Conservation (phyloP, 2,329 filamentous ascomycete species). For the Colletotrichum sp. region DNA sequence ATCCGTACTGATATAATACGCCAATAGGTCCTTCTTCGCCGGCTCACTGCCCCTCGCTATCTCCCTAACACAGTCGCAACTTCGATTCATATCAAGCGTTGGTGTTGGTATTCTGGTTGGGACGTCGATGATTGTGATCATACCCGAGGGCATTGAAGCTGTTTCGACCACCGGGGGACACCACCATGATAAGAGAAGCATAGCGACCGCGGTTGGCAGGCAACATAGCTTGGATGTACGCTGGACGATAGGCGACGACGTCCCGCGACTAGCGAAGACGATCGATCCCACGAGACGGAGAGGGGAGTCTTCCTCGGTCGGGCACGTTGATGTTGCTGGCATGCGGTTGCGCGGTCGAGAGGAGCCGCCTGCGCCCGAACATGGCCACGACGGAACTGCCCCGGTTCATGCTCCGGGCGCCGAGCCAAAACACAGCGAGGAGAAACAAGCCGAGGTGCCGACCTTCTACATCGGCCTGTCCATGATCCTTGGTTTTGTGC, state of each 20-base stretch:
- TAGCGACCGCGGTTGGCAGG: neutral
- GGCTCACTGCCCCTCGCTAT: constrained; percentile 91
- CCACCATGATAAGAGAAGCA: constrained; percentile 10
- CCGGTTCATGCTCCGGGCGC: constrained; percentile 31
- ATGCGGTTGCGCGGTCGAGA: neutral
- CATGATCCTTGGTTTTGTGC: constrained; percentile 84
- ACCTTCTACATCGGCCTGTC: constrained; percentile 85
- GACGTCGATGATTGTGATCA: constrained; percentile 95
- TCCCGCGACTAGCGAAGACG: neutral
- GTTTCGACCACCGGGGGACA: constrained; percentile 66
- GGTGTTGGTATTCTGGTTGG: constrained; percentile 94
- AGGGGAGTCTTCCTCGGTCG: neutral
- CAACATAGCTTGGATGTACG: neutral
- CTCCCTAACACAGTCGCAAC: constrained; percentile 82
- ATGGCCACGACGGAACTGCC: constrained; percentile 27
- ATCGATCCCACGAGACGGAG: neutral
- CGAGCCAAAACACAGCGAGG: constrained; percentile 35
- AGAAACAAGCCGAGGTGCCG: constrained; percentile 54
- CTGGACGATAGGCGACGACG: neutral
- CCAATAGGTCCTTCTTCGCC: constrained; percentile 84
- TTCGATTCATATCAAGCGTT: constrained; percentile 88
- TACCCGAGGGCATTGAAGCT: constrained; percentile 94
- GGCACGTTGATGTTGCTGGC: neutral
- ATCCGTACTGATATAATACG: constrained; percentile 2
- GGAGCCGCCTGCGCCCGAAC: neutral